phyloP scores from a whole-genome alignment of 306 rosid genomes.

The Comarum palustre region DNA sequence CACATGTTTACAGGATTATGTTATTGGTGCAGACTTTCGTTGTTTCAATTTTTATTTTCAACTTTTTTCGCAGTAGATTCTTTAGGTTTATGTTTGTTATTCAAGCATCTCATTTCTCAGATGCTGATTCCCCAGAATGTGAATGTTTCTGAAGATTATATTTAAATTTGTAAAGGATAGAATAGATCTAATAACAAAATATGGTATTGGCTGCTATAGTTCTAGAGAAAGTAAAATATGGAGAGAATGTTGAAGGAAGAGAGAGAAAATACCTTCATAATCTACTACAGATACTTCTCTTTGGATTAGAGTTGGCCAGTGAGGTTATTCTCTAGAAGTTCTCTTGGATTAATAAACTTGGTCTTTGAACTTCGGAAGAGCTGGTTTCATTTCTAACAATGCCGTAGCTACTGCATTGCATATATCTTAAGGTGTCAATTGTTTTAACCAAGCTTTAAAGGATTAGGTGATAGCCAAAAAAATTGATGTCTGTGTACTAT shows the following conservation, averaged over 20 bases:
- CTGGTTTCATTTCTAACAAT: background rate
- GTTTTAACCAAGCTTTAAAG: background rate
- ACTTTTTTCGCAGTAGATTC: background rate
- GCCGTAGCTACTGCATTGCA: background rate
- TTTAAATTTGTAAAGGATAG: background rate
- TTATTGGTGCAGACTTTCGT: background rate
- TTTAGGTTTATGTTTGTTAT: background rate
- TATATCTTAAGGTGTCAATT: background rate
- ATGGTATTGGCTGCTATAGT: background rate
- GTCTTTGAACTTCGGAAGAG: background rate
- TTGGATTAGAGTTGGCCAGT: background rate
- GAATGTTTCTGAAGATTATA: background rate
- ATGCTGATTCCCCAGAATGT: background rate
- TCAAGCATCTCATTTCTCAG: background rate
- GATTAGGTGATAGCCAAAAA: constrained; percentile 2
- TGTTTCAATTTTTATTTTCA: background rate
- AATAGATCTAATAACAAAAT: background rate
- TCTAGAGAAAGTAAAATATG: background rate
- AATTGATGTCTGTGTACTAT: background rate
- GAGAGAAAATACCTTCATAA: background rate
- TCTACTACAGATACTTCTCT: background rate
- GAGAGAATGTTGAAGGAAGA: background rate
- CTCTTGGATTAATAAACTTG: background rate
- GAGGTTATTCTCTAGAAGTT: background rate
- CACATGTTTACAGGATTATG: background rate